A percentile compares a stretch with the other conserved stretches of the same genome.
phyloP scores from a whole-genome alignment of 2,329 filamentous ascomycete species.

The Simplicillium sp. region DNA sequence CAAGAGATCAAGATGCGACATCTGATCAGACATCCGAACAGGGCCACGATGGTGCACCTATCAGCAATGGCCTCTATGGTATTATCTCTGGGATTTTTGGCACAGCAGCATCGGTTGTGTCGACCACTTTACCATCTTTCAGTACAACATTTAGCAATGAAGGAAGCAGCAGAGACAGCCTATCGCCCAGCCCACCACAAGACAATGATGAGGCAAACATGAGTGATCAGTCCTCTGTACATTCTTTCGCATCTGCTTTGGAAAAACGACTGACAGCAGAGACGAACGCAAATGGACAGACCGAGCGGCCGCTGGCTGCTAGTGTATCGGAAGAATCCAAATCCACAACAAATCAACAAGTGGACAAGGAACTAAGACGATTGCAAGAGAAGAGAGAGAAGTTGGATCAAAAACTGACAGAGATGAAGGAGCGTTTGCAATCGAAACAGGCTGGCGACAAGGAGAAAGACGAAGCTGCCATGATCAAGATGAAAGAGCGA shows the following conservation, averaged over 20 bases:
- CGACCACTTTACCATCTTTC: conserved; percentile 22
- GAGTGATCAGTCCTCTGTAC: conserved; percentile 36
- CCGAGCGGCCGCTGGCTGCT: conserved; percentile 7
- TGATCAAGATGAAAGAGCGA: conserved; percentile 52
- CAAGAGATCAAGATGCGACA: conserved; percentile 17
- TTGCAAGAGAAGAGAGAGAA: conserved; percentile 51
- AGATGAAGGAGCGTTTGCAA: conserved; percentile 38
- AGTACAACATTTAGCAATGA: conserved; percentile 15
- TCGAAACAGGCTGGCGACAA: conserved; percentile 36
- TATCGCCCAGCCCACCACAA: conserved; percentile 11
- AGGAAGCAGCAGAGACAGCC: conserved; percentile 16
- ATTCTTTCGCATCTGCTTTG: conserved; percentile 39
- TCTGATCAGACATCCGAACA: conserved; percentile 1
- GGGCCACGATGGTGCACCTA: conserved; percentile 22
- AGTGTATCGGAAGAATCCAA: conserved; percentile 29
- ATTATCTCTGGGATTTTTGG: conserved; percentile 45
- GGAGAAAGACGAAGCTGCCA: conserved; percentile 36
- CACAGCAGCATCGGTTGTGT: conserved; percentile 37
- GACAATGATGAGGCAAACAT: conserved; percentile 16
- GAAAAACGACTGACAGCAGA: conserved; percentile 23
- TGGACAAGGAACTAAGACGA: conserved; percentile 56
- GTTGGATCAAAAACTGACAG: conserved; percentile 53
- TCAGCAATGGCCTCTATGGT: conserved; percentile 41
- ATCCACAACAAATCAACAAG: conserved; percentile 14
- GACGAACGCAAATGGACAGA: conserved; percentile 14